Base-by-base conservation (phyloP, 2,329 filamentous ascomycete species). In the Pseudogymnoascus sp. region DNA sequence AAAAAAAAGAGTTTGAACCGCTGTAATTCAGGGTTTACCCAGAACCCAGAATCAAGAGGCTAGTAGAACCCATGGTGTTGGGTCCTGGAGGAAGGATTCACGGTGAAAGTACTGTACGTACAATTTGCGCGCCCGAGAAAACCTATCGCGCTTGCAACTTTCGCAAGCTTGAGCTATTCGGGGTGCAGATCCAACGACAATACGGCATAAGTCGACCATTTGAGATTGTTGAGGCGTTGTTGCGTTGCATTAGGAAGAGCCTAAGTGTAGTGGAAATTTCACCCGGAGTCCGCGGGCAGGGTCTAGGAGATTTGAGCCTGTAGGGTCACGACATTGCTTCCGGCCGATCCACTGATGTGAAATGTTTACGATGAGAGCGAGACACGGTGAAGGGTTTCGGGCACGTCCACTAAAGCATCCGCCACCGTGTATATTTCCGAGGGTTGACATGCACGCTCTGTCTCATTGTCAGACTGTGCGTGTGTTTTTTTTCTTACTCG, bases 191-290 rank as follows among this genome's bases (percentile, higher is more conserved):
- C 47, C 28, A 53, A 33, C 28, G 9, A 53, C 28, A 33, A 53
- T 53, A 12, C 28, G 28, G 47, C 28, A 53, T 18, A 53, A 53
- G 47, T 53, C 47, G 47, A 53, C 47, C 9, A 53, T 53, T 53
- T 53, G 47, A 53, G 47, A 53, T 53, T 53, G 6, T 53, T 20
- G 47, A 53, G 47, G 47, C 47, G 47, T 53, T 20, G 47, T 53
- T 53, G 47, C 47, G 47, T 53, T 53, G 47, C 47, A 53, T 53
- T 53, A 53, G 47, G 47, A 53, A 18, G 47, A 53, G 47, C 47
- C 47, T 33, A 53, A 53, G 47, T 53, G 47, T 53, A 18, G 47
- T 33, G 47, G 47, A 53, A 53, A 53, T 53, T 18, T 53, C 14
- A n/a, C 15, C 47, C 47, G 47, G 28, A 15, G 47, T 53, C 47